Evolutionary conservation across 2,329 filamentous ascomycete genomes (phyloP).

Genomic region (Aspergillus sp.): DNA sequence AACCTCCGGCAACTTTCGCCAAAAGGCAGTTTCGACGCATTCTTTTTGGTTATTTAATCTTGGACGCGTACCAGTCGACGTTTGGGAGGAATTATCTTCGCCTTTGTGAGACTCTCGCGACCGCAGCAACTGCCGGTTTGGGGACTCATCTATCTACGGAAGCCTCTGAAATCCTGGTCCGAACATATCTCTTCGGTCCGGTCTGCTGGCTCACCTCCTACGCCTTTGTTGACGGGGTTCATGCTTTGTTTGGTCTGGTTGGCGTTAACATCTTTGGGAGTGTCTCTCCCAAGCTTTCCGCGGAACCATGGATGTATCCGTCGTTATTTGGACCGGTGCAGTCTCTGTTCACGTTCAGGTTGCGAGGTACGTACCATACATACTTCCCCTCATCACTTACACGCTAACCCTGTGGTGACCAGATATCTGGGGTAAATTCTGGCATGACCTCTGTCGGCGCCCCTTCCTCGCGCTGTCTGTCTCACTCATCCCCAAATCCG

Average conservation of each 20-base stretch:
- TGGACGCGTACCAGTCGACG: constrained; percentile 11
- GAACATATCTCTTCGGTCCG: constrained; percentile 9
- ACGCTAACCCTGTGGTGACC: background rate
- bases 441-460: constrained; percentile 19
- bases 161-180: constrained; percentile 4
- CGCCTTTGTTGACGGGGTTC: constrained; percentile 16
- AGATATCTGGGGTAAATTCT: constrained; percentile 21
- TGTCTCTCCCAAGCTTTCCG: constrained; percentile 1
- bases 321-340: constrained; percentile 13
- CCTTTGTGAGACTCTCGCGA: constrained; percentile 1
- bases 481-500: constrained; percentile 1
- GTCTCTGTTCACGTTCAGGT: constrained; percentile 9
- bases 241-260: constrained; percentile 6
- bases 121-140: background rate
- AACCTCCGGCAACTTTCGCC: constrained; percentile 1
- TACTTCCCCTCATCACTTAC: background rate
- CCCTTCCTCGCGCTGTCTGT: constrained; percentile 11
- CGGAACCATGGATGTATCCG: constrained; percentile 20
- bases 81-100: constrained; percentile 9
- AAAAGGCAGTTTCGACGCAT: background rate
- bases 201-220: constrained; percentile 15
- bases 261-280: constrained; percentile 6
- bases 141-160: constrained; percentile 1
- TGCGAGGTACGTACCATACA: constrained; percentile 8
- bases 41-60: constrained; percentile 8